These are phyloP conservation scores for Collybia mongolica DNA, from an alignment of 768 basidiomycete genomes.

Conservation along the genomic window DNA sequence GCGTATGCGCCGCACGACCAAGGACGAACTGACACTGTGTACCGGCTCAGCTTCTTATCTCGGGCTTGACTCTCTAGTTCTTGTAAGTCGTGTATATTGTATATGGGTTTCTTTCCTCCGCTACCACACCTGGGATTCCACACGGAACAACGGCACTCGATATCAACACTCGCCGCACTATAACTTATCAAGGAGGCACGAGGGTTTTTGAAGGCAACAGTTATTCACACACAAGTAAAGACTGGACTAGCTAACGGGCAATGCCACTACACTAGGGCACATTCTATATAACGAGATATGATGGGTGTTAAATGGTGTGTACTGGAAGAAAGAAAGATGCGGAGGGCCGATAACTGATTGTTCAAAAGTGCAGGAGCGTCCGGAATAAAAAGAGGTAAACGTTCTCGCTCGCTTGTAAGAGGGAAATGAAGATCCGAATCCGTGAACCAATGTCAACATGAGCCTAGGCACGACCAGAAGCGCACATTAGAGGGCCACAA, in stretches of 20 bases:
- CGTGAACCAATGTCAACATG: background rate
- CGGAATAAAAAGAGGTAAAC: too few relatives aligned
- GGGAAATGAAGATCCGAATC: background rate
- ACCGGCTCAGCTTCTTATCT: too few relatives aligned
- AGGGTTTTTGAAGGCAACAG: constrained; percentile 1
- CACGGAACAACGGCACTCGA: too few relatives aligned
- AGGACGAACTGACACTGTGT: too few relatives aligned
- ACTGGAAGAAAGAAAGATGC: background rate
- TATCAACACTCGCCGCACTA: too few relatives aligned
- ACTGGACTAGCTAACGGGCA: constrained; percentile 23
- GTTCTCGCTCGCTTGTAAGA: background rate
- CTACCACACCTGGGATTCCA: too few relatives aligned
- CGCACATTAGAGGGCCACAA: constrained; percentile 39
- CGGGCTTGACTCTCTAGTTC: too few relatives aligned
- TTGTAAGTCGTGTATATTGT: too few relatives aligned
- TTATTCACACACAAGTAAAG: constrained; percentile 17
- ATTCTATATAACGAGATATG: background rate
- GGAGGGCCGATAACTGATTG: background rate
- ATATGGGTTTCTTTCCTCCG: too few relatives aligned
- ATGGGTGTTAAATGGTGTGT: background rate
- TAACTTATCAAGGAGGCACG: too few relatives aligned
- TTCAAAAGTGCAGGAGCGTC: background rate
- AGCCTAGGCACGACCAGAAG: too few relatives aligned
- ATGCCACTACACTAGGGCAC: constrained; percentile 20
- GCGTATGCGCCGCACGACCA: too few relatives aligned